Evolutionary conservation across 208 protist genomes (phyloP), one percentile per base, ranked within the genome.

Genomic region (Crithidia acanthocephali): DNA sequence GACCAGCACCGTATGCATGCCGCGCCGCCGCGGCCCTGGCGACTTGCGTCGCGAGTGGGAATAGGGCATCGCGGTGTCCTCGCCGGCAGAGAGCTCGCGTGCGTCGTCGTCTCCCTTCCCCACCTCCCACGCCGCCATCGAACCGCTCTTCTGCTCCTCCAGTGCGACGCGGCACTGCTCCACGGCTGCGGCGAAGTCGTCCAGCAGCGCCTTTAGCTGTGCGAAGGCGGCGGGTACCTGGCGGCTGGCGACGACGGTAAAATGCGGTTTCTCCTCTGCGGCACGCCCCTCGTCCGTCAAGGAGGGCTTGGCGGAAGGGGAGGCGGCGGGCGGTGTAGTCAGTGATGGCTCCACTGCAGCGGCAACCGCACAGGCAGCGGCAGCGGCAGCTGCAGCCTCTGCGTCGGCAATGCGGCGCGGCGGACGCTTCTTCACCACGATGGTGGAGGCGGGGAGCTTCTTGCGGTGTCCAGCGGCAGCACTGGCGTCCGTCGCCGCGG

Each of bases 161-260:
- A 72, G 5, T 18, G 72, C 59, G 22, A 32, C 27, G 4, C 65
- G 64, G 42, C 65, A 72, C 48, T 72, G 64, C 48, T 72, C 72
- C 2, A 78, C 32, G 7, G 72, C 72, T 0, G 59, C 58, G 1
- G 58, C 50, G 37, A 78, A 78, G 48, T 78, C 72, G 20, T 72
- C 65, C 18, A 78, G 47, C 40, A 78, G 51, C 7, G 22, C n/a
- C 33, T 59, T 56, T 8, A 78, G 48, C 27, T 50, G 50, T 50
- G 57, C 22, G 27, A 56, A 61, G 15, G 53, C 67, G 6, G 56
- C 72, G 2, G 59, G 25, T 11, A 78, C 40, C n/a, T 72, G 40
- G 11, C 16, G 22, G 32, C 45, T 48, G 9, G 20, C 30, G 9
- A 56, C 6, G 6, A 68, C 16, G 7, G 52, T 44, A 16, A 48